Evolutionary conservation across 2,329 filamentous ascomycete species (phyloP), one percentile per base, ranked within the genome.

Genomic region (Pestalotiopsis sp.): DNA sequence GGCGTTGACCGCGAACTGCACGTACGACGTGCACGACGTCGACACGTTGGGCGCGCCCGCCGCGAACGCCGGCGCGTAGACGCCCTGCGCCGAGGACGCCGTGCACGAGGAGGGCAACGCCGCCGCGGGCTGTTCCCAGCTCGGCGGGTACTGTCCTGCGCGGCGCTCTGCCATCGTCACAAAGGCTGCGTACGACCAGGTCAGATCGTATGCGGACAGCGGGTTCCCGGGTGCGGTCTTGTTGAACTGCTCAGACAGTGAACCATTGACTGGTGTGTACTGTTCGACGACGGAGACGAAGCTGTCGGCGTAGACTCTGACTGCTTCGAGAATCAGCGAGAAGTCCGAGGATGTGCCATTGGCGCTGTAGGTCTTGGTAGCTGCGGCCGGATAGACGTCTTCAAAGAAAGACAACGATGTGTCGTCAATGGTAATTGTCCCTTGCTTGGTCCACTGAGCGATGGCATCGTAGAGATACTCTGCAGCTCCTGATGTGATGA

Each of bases 141-240:
- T 74, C 1, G 76, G 74, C 0, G 75, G 73, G 64, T 79, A 75
- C 40, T 77, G 72, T 14, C 76, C 76, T 0, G 74, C 74, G 20
- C 81, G 81, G 55, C 82, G 81, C 64, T 79, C 76, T 24, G 76
- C 74, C 72, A 82, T 81, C 2, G 82, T 84, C 57, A 87, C 73
- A 72, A 87, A 85, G 0, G 90, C 85, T 1, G 90, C 89, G 71
- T 92, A 93, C 0, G 90, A 92, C 91, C 91, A 93, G 3, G 91
- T 93, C 35, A 93, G 80, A 70, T 86, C 82, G 17, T 72, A 73
- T 1, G 85, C 85, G 5, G 83, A 85, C 1, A 81, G 73, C 0
- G 82, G 83, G 0, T 74, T 72, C 55, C 71, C 78, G 38, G 74
- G 77, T 7, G 72, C 60, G 14, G 73, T 76, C 59, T 82, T 82